A percentile compares a stretch with the other conserved stretches of the same genome.
Conservation (phyloP, 2,329 filamentous ascomycete genomes). For the Fusarium verticillioides region DNA sequence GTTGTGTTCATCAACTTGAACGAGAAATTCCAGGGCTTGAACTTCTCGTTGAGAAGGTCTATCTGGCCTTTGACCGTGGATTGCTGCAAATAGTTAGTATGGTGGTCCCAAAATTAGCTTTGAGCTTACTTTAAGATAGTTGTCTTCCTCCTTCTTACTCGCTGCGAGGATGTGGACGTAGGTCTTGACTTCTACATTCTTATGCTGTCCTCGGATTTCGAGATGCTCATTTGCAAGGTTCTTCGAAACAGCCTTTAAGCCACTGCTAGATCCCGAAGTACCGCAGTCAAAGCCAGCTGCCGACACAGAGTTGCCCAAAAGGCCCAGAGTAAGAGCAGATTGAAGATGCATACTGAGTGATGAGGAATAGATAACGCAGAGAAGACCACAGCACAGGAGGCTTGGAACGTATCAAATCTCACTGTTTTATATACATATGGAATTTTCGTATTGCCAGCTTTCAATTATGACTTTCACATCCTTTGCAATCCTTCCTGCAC, state of each 20-base stretch:
- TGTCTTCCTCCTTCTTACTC: conserved; percentile 21
- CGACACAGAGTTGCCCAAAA: background rate
- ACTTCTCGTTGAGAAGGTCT: conserved; percentile 1
- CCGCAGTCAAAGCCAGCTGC: conserved; percentile 2
- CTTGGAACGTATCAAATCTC: no score
- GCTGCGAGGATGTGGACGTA: conserved; percentile 21
- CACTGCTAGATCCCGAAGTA: background rate
- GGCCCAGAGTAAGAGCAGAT: conserved; percentile 1
- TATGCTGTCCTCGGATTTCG: background rate
- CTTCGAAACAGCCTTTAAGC: background rate
- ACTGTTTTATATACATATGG: background rate
- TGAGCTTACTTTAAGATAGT: background rate
- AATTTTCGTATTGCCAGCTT: background rate
- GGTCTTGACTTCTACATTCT: conserved; percentile 11
- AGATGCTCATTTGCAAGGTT: background rate
- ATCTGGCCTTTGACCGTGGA: conserved; percentile 1
- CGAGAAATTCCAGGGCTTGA: conserved; percentile 7
- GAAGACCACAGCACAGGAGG: accelerated
- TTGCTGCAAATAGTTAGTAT: background rate
- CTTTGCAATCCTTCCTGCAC: background rate
- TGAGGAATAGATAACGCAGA: background rate
- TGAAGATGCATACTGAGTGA: conserved; percentile 2
- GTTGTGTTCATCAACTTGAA: conserved; percentile 21
- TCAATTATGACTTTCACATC: accelerated
- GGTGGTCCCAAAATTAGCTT: accelerated